Evolutionary conservation across 2,329 filamentous ascomycete genomes (phyloP).

Genomic region (Dactylella cylindrospora): DNA sequence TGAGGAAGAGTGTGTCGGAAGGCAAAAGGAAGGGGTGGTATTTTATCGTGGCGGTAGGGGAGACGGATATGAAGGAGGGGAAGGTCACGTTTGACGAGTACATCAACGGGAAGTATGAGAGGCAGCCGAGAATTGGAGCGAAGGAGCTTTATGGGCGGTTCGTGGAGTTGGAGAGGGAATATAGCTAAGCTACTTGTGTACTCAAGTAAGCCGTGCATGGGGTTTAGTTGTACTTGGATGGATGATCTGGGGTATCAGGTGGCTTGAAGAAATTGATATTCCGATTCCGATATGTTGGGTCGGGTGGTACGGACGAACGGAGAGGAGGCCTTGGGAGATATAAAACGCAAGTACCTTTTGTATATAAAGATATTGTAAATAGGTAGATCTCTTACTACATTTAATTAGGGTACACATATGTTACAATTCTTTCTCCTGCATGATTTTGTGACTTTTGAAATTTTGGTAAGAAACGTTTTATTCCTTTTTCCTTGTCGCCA

Average conservation of each 20-base stretch:
- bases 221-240: too few species aligned
- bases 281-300: too few species aligned
- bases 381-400: constrained; percentile 8
- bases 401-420: neutral
- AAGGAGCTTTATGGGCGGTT: constrained; percentile 46
- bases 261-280: too few species aligned
- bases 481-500: too few species aligned
- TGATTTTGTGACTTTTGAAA: neutral
- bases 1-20: constrained; percentile 70
- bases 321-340: neutral
- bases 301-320: constrained; percentile 27
- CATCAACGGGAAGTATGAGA: constrained; percentile 17
- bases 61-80: constrained; percentile 62
- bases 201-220: too few species aligned
- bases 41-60: constrained; percentile 71
- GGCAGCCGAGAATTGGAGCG: constrained; percentile 24
- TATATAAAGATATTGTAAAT: neutral
- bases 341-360: neutral
- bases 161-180: constrained; percentile 45
- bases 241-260: too few species aligned
- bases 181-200: too few species aligned
- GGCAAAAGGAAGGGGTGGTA: constrained; percentile 73
- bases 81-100: constrained; percentile 57
- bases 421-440: constrained; percentile 4
- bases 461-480: too few species aligned